Evolutionary conservation across 1,139 yeast species (phyloP), one percentile per base, ranked within the genome.

Genomic region (Geotrichum europaeum): DNA sequence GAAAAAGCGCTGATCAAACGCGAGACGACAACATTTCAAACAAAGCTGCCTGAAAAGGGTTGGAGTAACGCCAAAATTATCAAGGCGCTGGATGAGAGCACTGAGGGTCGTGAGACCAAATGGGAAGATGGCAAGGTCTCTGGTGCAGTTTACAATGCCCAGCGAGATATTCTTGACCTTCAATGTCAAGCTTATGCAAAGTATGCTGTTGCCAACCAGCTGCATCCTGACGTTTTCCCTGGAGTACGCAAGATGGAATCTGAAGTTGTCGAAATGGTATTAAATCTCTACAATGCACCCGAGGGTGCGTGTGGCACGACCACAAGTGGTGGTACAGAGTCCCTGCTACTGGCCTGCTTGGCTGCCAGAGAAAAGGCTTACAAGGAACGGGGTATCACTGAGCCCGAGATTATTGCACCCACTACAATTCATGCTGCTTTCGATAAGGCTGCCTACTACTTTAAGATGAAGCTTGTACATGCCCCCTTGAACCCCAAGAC

Each of bases 111-210:
- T 62, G 92, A 87, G 65, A 79, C 91, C 1, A 86, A 85, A 62
- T 92, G 97, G 97, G 80, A 83, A 69, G 79, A 80, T 56, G 99
- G 99, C 7, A 80, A 84, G 65, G 89, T 92, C 1, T 87, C 96
- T 40, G 99, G 99, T 15, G 98, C 97, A 0, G 98, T 94, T 7
- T 94, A 94, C 69, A 98, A 94, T 69, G 98, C 98, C 43, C 97
- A 97, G 7, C 78, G 81, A 20, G 89, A 87, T 18, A 75, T 92
- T 61, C 78, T 89, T 54, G 76, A 81, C 45, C 76, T 94, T 56
- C 98, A 94, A 73, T 76, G 95, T 2, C 76, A 81, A 59, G 95
- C 97, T 0, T 92, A 85, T 71, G 82, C 84, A 58, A 81, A 81
- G 69, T 92, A 83, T 72, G 83, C 95, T 7, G 91, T 92, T 30